Conservation (phyloP, 2,329 filamentous ascomycete genomes). For the Botrytis galanthina region DNA sequence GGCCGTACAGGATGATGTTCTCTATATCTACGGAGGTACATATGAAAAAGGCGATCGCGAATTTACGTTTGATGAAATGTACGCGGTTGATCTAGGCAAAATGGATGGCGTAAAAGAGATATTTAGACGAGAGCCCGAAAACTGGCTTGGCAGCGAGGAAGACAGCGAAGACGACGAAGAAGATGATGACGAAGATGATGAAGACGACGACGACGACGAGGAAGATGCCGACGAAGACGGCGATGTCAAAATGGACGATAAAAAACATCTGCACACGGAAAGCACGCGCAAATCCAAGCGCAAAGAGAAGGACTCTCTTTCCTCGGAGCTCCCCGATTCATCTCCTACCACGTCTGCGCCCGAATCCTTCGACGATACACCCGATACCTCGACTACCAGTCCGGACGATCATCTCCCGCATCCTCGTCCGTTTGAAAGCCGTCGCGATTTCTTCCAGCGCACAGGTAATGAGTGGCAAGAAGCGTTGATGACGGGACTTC, state of each 20-base stretch:
- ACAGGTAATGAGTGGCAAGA: slow-evolving; percentile 91
- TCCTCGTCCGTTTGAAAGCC: slow-evolving; percentile 67
- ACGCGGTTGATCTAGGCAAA: slow-evolving; percentile 90
- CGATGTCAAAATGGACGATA: slow-evolving; percentile 40
- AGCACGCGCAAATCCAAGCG: slow-evolving; percentile 53
- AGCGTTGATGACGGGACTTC: slow-evolving; percentile 71
- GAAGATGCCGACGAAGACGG: slow-evolving; percentile 50
- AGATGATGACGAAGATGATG: slow-evolving; percentile 48
- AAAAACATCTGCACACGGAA: slow-evolving; percentile 42
- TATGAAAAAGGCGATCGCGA: slow-evolving; percentile 94
- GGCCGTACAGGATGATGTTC: slow-evolving; percentile 84
- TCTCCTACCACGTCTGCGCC: slow-evolving; percentile 38
- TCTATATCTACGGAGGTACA: slow-evolving; percentile 94
- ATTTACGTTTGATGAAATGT: slow-evolving; percentile 93
- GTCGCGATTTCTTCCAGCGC: slow-evolving; percentile 87
- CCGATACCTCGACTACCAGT: slow-evolving; percentile 28
- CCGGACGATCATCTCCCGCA: slow-evolving; percentile 38
- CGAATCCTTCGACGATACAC: slow-evolving; percentile 54
- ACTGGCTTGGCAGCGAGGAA: slow-evolving; percentile 73
- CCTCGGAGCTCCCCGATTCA: background rate
- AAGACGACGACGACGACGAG: slow-evolving; percentile 48
- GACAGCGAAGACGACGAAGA: slow-evolving; percentile 59
- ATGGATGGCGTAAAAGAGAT: slow-evolving; percentile 91
- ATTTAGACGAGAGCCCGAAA: slow-evolving; percentile 79
- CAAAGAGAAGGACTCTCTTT: slow-evolving; percentile 48